Base-by-base conservation (phyloP, 345 rosid genomes). In the Hibiscus tridactylites region DNA sequence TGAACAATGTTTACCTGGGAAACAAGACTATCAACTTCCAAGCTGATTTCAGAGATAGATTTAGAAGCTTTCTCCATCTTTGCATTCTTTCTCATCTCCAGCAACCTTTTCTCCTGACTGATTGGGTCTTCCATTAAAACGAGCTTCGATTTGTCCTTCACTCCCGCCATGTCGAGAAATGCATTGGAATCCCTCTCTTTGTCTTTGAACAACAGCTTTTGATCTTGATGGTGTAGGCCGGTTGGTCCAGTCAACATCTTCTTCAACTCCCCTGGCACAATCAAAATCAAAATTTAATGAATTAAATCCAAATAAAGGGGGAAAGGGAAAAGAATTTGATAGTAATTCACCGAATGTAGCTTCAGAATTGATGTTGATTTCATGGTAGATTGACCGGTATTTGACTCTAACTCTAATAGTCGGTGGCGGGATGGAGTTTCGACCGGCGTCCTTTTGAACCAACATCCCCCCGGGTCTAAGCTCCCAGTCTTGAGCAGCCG, bases 401-500 rank as follows among this genome's bases (percentile, higher is more conserved):
- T 95, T 95, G 78, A 95, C 91, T 82, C 91, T 83, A 71, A 92
- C 93, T 80, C 97, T 83, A 72, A 95, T 87, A 78, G 89, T 84
- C 79, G 97, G 97, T 26, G 96, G 91, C 10, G 95, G 91, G 60
- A 80, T 73, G 59, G 91, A 73, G 75, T 46, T 50, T 72, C 83
- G 87, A 77, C 89, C 96, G 68, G 89, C 85, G 63, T 89, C 92
- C 74, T 90, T 95, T 84, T 95, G 99, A 10, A 95, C 99, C 73
- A 95, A 74, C 99, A 95, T 95, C 44, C 99, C 99, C 6, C 99
- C 98, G 17, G 99, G 99, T 73, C 99, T 83, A 72, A 92, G 77
- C 84, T 95, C 99, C 98, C 92, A 95, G 12, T 89, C 96, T 28
- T 82, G 76, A n/a, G 85, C 83, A 42, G 81, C 87, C 29, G 88